phyloP scores from a whole-genome alignment of 345 rosid species.

The Camelina neglecta region DNA sequence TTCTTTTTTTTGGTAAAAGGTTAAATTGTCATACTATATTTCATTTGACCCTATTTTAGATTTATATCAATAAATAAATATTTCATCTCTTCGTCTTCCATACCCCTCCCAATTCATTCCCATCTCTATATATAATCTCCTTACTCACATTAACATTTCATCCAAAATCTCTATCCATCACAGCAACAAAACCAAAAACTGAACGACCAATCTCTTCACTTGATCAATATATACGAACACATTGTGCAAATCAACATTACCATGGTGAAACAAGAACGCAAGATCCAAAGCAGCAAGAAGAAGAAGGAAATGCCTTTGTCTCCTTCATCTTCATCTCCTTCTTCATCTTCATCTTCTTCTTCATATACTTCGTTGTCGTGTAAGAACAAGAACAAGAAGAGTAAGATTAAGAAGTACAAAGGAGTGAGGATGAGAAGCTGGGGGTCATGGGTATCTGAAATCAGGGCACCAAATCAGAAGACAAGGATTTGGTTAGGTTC shows the following conservation, averaged over 20 bases:
- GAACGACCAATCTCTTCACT: slow-evolving; percentile 26
- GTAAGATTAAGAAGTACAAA: slow-evolving; percentile 68
- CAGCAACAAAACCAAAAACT: slow-evolving; percentile 5
- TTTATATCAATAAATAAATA: slow-evolving; percentile 29
- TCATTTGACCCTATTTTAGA: slow-evolving; percentile 39
- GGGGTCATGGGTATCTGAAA: slow-evolving; percentile 99
- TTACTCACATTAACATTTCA: slow-evolving; percentile 29
- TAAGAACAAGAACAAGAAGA: slow-evolving; percentile 51
- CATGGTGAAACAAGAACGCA: slow-evolving; percentile 43
- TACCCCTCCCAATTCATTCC: not conserved
- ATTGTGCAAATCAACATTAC: slow-evolving; percentile 12
- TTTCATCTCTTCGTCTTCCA: not conserved
- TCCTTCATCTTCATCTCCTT: slow-evolving; percentile 23
- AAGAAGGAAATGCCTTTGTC: slow-evolving; percentile 19
- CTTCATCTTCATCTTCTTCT: slow-evolving; percentile 27
- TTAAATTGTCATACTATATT: slow-evolving; percentile 27
- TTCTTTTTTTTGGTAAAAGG: too few species aligned
- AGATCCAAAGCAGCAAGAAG: slow-evolving; percentile 31
- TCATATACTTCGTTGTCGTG: slow-evolving; percentile 1
- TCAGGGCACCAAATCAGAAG: slow-evolving; percentile 95
- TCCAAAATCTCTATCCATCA: slow-evolving; percentile 12
- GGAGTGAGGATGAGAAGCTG: slow-evolving; percentile 99
- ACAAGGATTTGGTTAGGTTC: slow-evolving; percentile 98
- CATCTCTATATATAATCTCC: slow-evolving; percentile 37
- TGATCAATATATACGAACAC: not conserved